Conservation (phyloP, 176 grass and related monocot genomes). For the Zoysia japonica region DNA sequence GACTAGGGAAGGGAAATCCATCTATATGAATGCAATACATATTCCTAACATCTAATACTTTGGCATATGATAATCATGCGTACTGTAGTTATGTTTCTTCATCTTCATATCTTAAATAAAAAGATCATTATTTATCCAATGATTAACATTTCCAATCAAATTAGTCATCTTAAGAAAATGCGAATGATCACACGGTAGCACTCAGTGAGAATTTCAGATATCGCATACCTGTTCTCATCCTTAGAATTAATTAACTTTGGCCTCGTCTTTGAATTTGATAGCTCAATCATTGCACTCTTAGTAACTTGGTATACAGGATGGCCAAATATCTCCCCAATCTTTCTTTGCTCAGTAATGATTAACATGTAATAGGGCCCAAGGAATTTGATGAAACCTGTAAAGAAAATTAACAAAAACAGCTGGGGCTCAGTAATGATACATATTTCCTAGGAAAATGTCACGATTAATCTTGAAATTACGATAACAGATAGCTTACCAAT, state of each 20-base stretch:
- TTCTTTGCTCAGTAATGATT: constrained; percentile 81
- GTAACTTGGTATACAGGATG: constrained; percentile 80
- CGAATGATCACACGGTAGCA: neutral
- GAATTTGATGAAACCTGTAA: constrained; percentile 89
- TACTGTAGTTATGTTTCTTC: neutral
- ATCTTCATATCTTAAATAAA: constrained; percentile 1
- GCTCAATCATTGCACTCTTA: constrained; percentile 68
- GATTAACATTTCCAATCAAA: neutral
- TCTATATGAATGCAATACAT: too few species aligned
- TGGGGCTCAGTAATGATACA: neutral
- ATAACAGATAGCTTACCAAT: constrained; percentile 52
- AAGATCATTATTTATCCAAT: neutral
- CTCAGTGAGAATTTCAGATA: neutral
- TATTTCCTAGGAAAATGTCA: constrained; percentile 18
- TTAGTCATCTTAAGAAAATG: neutral
- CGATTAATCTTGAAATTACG: constrained; percentile 5
- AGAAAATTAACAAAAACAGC: neutral
- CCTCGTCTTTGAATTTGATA: constrained; percentile 49
- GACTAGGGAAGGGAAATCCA: too few species aligned
- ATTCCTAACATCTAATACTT: neutral
- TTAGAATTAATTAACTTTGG: constrained; percentile 39
- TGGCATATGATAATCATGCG: neutral
- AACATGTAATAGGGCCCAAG: constrained; percentile 98
- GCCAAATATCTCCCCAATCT: constrained; percentile 79
- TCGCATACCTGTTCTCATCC: constrained; percentile 56